Evolutionary conservation across 345 rosid genomes (phyloP), one percentile per base, ranked within the genome.

Genomic region (Cochlearia excelsa): DNA sequence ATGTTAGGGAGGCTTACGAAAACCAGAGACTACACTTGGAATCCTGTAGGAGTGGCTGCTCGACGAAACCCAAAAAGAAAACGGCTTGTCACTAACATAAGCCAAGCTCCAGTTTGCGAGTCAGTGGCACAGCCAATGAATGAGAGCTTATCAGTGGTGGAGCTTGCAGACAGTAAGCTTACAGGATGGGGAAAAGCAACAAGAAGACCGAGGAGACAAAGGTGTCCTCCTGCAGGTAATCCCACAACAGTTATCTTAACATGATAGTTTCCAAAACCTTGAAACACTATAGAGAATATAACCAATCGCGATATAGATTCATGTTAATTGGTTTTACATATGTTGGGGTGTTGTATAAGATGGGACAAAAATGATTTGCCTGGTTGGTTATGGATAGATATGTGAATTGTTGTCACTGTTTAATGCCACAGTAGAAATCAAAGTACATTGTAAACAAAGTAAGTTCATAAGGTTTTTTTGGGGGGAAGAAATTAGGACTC

Each of bases 1-100:
- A 74, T 81, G 42, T 84, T 90, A 62, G 88, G 84, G 4, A 88
- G 88, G 65, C 66, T 83, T 46, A 83, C 84, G 95, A 76, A 73
- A 69, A 91, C 84, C 31, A 84, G 73, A 23, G 86, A 85, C 33
- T 78, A 77, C 45, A 31, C 68, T 0, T 86, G 95, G 88, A 59
- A 11, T 27, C 41, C 67, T 16, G 23, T 16, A 30, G 63, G 62
- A 54, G 43, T 61, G 40, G 60, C 43, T 59, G 60, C 43, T 59
- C 60, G 66, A 39, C 5, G 67, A 7, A 61, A 54, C 67, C 26
- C 73, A 9, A 69, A 55, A 33, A 61, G 62, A 47, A 69, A 48
- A 69, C 62, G 73, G 31, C 26, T 28, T 5, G 62, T 33, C 57
- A 31, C 56, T 30, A 68, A 60, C 67, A 31, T 31, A 53, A 68